These are phyloP conservation scores for Pisolithus microcarpus DNA, from an alignment of 768 basidiomycete species.

Conservation along the genomic window DNA sequence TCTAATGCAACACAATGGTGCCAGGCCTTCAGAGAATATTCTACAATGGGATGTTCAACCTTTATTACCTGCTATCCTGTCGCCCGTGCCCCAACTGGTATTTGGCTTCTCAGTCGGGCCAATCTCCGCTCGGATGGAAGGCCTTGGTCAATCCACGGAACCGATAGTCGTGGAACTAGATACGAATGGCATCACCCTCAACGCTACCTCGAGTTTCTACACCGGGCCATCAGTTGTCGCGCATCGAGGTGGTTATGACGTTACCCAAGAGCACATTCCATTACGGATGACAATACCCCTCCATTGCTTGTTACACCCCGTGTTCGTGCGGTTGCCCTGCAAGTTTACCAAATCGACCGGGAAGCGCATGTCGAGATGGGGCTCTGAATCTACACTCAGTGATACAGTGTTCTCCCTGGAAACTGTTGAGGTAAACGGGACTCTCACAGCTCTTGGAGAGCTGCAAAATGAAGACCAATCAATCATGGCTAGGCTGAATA, in stretches of 20 bases:
- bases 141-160: constrained; percentile 30
- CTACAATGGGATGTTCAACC: constrained; percentile 2
- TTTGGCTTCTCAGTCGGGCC: constrained; percentile 44
- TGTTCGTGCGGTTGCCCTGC: constrained; percentile 47
- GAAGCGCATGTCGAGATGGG: constrained; percentile 22
- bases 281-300: constrained; percentile 40
- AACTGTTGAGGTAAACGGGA: constrained; percentile 40
- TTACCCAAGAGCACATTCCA: constrained; percentile 32
- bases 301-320: constrained; percentile 40
- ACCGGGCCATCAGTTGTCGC: constrained; percentile 15
- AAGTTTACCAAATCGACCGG: constrained; percentile 20
- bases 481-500: constrained; percentile 34
- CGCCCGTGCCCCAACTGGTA: constrained; percentile 43
- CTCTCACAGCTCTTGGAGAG: constrained; percentile 41
- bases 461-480: constrained; percentile 40
- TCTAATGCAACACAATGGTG: constrained; percentile 32
- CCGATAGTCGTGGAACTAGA: constrained; percentile 51
- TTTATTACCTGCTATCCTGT: constrained; percentile 25
- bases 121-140: constrained; percentile 45
- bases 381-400: constrained; percentile 33
- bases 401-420: constrained; percentile 57
- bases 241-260: constrained; percentile 7
- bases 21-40: constrained; percentile 13
- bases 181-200: constrained; percentile 44
- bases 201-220: constrained; percentile 37